Conservation (phyloP, 805 yeast species). For the Barnettozyma vustinii region DNA sequence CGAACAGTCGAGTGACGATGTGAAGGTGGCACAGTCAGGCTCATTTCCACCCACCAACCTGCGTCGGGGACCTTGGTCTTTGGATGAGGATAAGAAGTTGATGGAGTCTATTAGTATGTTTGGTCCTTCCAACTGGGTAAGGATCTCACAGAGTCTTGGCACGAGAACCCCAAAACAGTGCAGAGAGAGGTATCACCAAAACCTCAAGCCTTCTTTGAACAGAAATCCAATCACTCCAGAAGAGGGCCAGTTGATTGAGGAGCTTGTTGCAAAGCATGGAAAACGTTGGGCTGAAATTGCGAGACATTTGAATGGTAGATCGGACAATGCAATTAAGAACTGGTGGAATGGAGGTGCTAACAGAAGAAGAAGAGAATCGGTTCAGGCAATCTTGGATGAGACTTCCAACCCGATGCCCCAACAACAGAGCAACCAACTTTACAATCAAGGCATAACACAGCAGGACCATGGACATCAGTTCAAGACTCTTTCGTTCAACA, state of each 20-base stretch:
- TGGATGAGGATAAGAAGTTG: constrained; percentile 72
- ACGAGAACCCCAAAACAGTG: constrained; percentile 89
- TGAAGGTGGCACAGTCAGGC: not conserved
- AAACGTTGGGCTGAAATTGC: constrained; percentile 94
- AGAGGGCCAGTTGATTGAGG: constrained; percentile 79
- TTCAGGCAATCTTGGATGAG: constrained; percentile 22
- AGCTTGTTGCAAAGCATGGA: constrained; percentile 71
- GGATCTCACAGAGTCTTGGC: constrained; percentile 66
- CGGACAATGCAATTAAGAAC: constrained; percentile 88
- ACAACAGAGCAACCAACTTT: not conserved
- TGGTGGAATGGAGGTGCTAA: constrained; percentile 98
- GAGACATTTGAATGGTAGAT: constrained; percentile 77
- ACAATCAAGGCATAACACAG: not conserved
- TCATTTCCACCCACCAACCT: constrained; percentile 8
- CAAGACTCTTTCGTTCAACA: constrained; percentile 14
- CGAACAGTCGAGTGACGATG: not conserved
- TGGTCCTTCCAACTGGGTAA: constrained; percentile 88
- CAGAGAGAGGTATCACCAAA: constrained; percentile 87
- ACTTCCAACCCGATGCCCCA: not conserved
- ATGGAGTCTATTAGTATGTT: constrained; percentile 61
- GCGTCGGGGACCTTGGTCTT: constrained; percentile 86
- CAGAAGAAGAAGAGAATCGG: constrained; percentile 57
- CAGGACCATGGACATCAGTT: constrained; percentile 3
- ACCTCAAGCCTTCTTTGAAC: constrained; percentile 78
- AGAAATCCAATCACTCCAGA: constrained; percentile 78